These are phyloP conservation scores for Dunaliella primolecta DNA, from an alignment of 139 green algal genomes.

Conservation along the genomic window DNA sequence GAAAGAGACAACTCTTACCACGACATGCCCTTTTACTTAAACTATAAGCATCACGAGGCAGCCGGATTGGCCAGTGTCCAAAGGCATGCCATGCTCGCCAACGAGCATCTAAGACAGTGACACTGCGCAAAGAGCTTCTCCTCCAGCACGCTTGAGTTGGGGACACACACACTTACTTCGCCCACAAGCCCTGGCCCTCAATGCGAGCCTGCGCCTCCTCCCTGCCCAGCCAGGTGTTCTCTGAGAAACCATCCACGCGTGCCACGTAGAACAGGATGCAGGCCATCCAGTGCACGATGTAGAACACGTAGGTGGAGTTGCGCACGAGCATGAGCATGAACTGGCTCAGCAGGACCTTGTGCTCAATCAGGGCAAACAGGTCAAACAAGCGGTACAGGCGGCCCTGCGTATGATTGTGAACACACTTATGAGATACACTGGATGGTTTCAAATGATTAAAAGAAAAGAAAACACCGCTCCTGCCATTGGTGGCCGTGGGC, in stretches of 20 bases:
- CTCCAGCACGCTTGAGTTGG: neutral
- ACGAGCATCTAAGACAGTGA: neutral
- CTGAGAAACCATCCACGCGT: neutral
- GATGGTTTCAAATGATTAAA: too few relatives aligned
- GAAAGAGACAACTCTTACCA: neutral
- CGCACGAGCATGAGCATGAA: constrained; percentile 24
- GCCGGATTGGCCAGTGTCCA: too few relatives aligned
- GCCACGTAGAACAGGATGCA: constrained; percentile 8
- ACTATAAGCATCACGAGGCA: neutral
- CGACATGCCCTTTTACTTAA: neutral
- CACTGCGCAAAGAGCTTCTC: too few relatives aligned
- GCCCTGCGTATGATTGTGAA: too few relatives aligned
- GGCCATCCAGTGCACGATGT: constrained; percentile 6
- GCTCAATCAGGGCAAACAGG: constrained; percentile 26
- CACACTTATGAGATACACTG: too few relatives aligned
- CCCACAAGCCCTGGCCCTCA: constrained; percentile 7
- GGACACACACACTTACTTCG: constrained; percentile 1
- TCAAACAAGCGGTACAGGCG: constrained; percentile 31
- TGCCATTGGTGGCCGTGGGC: too few relatives aligned
- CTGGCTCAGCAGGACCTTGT: constrained; percentile 29
- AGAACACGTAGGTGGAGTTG: constrained; percentile 34
- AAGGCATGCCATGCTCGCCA: neutral
- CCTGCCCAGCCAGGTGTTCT: constrained; percentile 3
- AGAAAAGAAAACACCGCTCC: too few relatives aligned
- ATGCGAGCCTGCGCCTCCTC: neutral